Conservation (phyloP, 306 rosid species). For the Canavalia gladiata region DNA sequence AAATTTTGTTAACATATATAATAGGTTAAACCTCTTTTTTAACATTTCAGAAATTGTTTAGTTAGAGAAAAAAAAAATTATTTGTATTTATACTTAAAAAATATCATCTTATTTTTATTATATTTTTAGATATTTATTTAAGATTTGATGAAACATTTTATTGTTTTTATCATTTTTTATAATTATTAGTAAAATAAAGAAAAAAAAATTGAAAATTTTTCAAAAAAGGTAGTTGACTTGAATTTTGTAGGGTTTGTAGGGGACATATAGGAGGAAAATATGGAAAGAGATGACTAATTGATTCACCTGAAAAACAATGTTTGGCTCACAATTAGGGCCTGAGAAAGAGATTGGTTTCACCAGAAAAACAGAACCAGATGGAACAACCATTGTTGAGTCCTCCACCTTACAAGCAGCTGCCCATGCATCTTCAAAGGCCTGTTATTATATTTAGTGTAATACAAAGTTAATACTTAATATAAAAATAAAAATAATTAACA, state of each 20-base stretch:
- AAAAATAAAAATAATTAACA: background rate
- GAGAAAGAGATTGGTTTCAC: conserved; percentile 70
- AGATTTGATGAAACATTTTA: too few relatives aligned
- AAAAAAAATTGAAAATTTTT: too few relatives aligned
- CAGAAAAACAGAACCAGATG: conserved; percentile 75
- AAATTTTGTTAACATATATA: background rate
- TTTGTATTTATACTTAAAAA: background rate
- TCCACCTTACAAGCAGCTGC: conserved; percentile 72
- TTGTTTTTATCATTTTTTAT: background rate
- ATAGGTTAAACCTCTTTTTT: background rate
- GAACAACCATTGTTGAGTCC: conserved; percentile 70
- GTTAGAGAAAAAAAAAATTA: background rate
- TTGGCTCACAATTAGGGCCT: conserved; percentile 62
- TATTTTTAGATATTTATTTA: too few relatives aligned
- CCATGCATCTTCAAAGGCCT: conserved; percentile 84
- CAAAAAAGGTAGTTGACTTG: background rate
- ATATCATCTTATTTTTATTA: too few relatives aligned
- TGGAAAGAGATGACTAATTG: background rate
- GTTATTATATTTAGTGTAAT: background rate
- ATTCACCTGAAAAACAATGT: conserved; percentile 75
- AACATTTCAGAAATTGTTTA: background rate
- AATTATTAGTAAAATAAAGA: background rate
- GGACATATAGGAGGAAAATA: background rate
- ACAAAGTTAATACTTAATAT: background rate
- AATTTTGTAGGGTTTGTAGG: conserved; percentile 4